Percentiles rank a stretch among this genome's conserved stretches.
Evolutionary conservation across 169 alveolate genomes (phyloP).

Genomic region (Perkinsus chesapeaki): DNA sequence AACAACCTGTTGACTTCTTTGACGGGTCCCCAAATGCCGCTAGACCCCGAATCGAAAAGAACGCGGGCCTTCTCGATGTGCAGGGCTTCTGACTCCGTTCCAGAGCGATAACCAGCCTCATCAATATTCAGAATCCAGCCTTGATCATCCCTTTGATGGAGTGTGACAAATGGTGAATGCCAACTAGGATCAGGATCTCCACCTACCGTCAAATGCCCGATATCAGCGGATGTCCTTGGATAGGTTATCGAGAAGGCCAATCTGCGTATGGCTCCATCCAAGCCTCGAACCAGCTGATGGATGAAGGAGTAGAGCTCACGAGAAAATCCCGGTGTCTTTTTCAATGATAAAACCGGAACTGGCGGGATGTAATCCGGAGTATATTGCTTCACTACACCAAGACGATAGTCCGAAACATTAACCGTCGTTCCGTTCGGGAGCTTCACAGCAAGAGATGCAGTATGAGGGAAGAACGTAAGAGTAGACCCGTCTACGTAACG

Average conservation of each 20-base stretch:
- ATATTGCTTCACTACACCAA: background rate
- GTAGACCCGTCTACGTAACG: no score
- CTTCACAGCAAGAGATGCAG: no score
- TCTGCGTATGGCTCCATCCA: background rate
- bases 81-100: background rate
- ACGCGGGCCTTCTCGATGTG: background rate
- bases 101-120: background rate
- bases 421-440: no score
- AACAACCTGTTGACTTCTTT: background rate
- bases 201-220: background rate
- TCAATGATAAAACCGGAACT: background rate
- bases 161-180: background rate
- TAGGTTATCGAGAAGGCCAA: background rate
- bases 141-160: background rate
- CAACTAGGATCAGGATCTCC: background rate
- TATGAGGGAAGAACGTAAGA: no score
- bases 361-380: background rate
- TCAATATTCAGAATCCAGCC: background rate
- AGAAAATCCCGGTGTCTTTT: background rate
- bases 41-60: background rate
- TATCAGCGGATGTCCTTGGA: background rate
- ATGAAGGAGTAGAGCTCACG: background rate
- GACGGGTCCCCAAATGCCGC: background rate
- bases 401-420: background rate
- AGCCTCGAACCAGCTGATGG: background rate